Conservation (phyloP, 2,329 filamentous ascomycete species). For the Sporothrix pallida region DNA sequence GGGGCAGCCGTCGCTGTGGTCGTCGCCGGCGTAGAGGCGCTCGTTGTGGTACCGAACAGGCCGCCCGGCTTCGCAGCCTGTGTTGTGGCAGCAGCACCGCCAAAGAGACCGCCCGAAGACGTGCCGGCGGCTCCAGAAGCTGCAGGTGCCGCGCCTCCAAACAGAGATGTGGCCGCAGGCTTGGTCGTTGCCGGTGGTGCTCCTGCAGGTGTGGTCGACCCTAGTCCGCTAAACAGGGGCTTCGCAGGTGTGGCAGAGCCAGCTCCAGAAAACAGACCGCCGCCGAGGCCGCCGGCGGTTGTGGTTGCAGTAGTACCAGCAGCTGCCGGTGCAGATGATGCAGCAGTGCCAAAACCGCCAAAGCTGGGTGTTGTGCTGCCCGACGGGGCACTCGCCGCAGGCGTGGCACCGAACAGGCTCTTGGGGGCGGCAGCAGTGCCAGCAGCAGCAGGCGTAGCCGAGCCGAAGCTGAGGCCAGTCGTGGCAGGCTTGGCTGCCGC, state of each 20-base stretch:
- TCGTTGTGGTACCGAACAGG: slow-evolving; percentile 24
- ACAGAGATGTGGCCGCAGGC: slow-evolving; percentile 33
- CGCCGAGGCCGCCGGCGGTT: slow-evolving; percentile 5
- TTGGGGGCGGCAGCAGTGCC: slow-evolving; percentile 11
- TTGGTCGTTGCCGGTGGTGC: slow-evolving; percentile 55
- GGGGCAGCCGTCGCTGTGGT: neutral
- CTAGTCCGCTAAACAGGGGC: slow-evolving; percentile 52
- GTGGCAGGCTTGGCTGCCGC: slow-evolving; percentile 30
- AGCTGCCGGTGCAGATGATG: neutral
- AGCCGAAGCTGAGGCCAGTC: slow-evolving; percentile 32
- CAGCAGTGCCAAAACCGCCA: slow-evolving; percentile 20
- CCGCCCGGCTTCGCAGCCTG: slow-evolving; percentile 12
- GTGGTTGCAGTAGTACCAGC: slow-evolving; percentile 25
- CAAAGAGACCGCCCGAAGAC: slow-evolving; percentile 30
- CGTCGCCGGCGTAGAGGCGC: slow-evolving; percentile 25
- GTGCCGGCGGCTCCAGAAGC: slow-evolving; percentile 32
- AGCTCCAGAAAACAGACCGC: slow-evolving; percentile 32
- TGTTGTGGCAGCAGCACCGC: slow-evolving; percentile 9
- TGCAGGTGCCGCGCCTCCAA: slow-evolving; percentile 35
- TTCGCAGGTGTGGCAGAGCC: slow-evolving; percentile 54
- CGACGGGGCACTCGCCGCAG: neutral
- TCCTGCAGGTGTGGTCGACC: slow-evolving; percentile 62
- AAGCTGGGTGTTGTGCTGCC: slow-evolving; percentile 28
- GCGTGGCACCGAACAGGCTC: slow-evolving; percentile 13
- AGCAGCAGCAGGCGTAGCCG: slow-evolving; percentile 18